These are phyloP conservation scores for Ophiostoma perfectum DNA, from an alignment of 2,329 filamentous ascomycete genomes.

Conservation along the genomic window DNA sequence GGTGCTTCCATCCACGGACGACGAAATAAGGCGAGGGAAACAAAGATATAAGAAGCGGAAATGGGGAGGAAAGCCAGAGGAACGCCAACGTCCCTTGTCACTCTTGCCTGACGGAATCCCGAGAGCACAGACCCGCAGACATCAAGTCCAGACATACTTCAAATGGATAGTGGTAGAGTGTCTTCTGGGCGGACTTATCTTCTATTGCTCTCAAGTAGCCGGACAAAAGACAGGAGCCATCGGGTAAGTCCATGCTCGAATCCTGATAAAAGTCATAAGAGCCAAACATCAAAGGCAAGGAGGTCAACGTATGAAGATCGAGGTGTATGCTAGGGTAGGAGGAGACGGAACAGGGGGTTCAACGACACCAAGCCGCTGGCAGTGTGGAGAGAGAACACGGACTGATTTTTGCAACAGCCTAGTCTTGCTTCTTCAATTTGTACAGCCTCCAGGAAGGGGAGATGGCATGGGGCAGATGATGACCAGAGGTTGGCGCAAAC, in stretches of 20 bases:
- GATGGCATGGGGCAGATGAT: neutral
- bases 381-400: neutral
- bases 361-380: neutral
- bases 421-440: neutral
- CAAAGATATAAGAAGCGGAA: neutral
- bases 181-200: neutral
- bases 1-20: neutral
- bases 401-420: neutral
- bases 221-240: neutral
- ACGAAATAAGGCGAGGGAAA: neutral
- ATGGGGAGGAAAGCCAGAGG: neutral
- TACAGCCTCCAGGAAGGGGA: neutral
- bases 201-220: neutral
- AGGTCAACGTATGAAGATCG: neutral
- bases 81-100: neutral
- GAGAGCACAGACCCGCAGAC: neutral
- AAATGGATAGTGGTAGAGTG: neutral
- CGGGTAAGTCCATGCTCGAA: neutral
- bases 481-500: neutral
- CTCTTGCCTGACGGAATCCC: neutral
- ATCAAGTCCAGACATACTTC: neutral
- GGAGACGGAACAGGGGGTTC: neutral
- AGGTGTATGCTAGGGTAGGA: neutral
- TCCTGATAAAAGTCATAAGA: neutral
- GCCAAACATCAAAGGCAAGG: neutral